Evolutionary conservation across 2,329 filamentous ascomycete species (phyloP), one percentile per base, ranked within the genome.

Genomic region (Neoascochyta sp.): DNA sequence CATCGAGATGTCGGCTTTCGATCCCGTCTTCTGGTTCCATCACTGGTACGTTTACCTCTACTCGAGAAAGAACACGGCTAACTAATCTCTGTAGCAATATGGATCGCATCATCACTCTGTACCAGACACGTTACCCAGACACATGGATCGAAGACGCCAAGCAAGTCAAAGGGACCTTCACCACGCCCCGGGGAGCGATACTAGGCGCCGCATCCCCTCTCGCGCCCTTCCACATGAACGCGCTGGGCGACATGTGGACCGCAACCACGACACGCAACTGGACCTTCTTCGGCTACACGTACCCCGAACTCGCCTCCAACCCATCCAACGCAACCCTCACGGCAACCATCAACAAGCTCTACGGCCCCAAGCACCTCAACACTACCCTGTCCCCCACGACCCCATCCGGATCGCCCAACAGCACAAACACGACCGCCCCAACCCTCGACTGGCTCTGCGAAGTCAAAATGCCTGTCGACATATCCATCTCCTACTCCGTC

Each of bases 11-110:
- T 55, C 56, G 5, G 53, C 56, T 5, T 60, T 50, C 15, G 56
- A 60, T 29, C 52, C 56, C 1, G 35, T 56, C 1, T 60, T 60
- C 27, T 60, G 54, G 53, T 50, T 60, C 8, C 56, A 59, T 35
- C 56, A 60, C 17, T 44, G 41, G 45, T 50, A 37, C 20, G 34
- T 29, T 6, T 15, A 19, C 19, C 11, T 9, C 16, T 21, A 11
- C 9, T 11, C 5, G 14, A 14, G 17, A 4, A 11, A 13, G 6
- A 6, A 25, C 5, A 7, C 8, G 12, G 13, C 23, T 36, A 15
- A 35, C 24, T 34, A 12, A 47, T 14, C 5, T 21, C 2, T 12
- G 3, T 25, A 50, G 47, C 29, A 51, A 52, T 23, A 45, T 55
- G 20, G 52, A 56, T 23, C 47, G 52, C 10, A 33, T 57, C 22